Conservation (phyloP, 108 stramenopile species). For the Cyclotella baltica region DNA sequence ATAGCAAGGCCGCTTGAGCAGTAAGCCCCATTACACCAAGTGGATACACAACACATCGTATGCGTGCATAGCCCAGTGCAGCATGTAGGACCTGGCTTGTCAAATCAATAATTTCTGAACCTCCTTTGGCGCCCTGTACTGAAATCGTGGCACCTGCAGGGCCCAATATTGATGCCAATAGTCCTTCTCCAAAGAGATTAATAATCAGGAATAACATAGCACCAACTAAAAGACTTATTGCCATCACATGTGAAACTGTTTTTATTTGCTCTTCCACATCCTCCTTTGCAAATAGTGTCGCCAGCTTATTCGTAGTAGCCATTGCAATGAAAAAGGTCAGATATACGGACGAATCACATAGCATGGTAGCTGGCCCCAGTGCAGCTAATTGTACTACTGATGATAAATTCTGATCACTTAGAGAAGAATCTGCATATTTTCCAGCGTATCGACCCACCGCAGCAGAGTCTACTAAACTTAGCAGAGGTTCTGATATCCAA, state of each 20-base stretch:
- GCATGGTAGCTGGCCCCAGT: constrained; percentile 93
- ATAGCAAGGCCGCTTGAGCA: constrained; percentile 80
- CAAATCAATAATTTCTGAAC: constrained; percentile 20
- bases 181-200: constrained; percentile 47
- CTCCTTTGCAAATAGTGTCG: constrained; percentile 72
- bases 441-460: constrained; percentile 79
- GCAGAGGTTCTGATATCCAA: constrained; percentile 91
- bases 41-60: constrained; percentile 73
- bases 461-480: constrained; percentile 93
- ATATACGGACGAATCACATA: constrained; percentile 87
- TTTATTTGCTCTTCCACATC: constrained; percentile 46
- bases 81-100: constrained; percentile 53
- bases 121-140: constrained; percentile 30
- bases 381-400: constrained; percentile 87
- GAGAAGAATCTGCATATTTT: constrained; percentile 15
- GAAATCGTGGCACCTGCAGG: constrained; percentile 41
- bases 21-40: constrained; percentile 75
- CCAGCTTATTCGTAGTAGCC: constrained; percentile 92
- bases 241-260: constrained; percentile 73
- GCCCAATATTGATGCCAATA: constrained; percentile 66
- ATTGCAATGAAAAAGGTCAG: constrained; percentile 89
- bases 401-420: constrained; percentile 24
- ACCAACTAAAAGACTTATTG: constrained; percentile 68
- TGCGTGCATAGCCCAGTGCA: constrained; percentile 72
- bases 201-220: constrained; percentile 51